Conservation (phyloP, 768 basidiomycete genomes). For the Piloderma croceum region DNA sequence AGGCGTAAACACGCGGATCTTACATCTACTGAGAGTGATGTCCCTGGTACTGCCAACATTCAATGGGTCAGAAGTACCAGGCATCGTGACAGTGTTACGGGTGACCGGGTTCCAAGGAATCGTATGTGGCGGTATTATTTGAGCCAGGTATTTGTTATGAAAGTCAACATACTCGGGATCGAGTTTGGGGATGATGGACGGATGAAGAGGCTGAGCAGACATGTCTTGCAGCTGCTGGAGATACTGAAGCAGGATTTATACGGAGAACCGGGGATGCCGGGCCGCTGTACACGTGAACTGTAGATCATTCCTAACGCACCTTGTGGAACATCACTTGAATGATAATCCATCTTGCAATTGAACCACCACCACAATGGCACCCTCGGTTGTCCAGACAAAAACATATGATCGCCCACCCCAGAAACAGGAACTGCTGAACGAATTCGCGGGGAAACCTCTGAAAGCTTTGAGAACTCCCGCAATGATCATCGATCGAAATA, state of each 20-base stretch:
- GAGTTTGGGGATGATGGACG: slow-evolving; percentile 49
- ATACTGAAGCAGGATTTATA: slow-evolving; percentile 28
- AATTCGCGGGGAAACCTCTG: slow-evolving; percentile 55
- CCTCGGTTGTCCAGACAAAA: not conserved
- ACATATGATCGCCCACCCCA: slow-evolving; percentile 25
- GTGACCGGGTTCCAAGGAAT: slow-evolving; percentile 57
- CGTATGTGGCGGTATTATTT: slow-evolving; percentile 47
- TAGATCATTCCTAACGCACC: not conserved
- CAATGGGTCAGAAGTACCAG: slow-evolving; percentile 52
- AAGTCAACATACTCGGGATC: slow-evolving; percentile 65
- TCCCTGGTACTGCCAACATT: slow-evolving; percentile 52
- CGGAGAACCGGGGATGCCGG: not conserved
- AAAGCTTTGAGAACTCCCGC: slow-evolving; percentile 68
- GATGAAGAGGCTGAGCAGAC: slow-evolving; percentile 57
- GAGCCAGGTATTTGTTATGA: slow-evolving; percentile 45
- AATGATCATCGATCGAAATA: slow-evolving; percentile 65
- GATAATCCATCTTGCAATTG: slow-evolving; percentile 12
- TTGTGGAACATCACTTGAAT: too few species aligned
- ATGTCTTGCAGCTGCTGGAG: slow-evolving; percentile 25
- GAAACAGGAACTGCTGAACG: slow-evolving; percentile 44
- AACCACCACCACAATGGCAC: slow-evolving; percentile 11
- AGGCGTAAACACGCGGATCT: slow-evolving; percentile 62
- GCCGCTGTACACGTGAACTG: not conserved
- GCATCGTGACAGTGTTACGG: slow-evolving; percentile 47
- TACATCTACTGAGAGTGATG: slow-evolving; percentile 44